These are phyloP conservation scores for Agapanthus africanus DNA, from an alignment of 106 monocot genomes.

Conservation along the genomic window DNA sequence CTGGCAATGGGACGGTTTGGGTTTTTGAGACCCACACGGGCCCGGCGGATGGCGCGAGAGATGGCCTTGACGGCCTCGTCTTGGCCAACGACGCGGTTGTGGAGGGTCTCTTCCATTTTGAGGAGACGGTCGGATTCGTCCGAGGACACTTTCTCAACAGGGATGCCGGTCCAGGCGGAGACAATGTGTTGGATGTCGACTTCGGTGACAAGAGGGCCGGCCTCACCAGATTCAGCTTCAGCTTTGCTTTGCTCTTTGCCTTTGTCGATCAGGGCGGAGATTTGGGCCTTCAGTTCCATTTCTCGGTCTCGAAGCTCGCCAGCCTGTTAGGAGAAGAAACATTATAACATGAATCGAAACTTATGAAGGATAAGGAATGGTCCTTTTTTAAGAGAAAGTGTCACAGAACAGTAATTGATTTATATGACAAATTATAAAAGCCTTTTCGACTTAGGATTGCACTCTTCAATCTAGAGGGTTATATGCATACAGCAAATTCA, in stretches of 20 bases:
- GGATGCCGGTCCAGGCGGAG: slow-evolving; percentile 70
- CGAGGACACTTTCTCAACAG: slow-evolving; percentile 66
- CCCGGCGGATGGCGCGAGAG: slow-evolving; percentile 66
- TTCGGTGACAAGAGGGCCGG: slow-evolving; percentile 56
- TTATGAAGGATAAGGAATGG: no score
- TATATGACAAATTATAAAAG: no score
- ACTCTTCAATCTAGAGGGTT: no score
- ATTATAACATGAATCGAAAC: no score
- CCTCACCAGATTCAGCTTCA: slow-evolving; percentile 45
- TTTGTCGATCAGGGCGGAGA: slow-evolving; percentile 56
- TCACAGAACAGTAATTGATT: no score
- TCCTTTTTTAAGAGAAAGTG: no score
- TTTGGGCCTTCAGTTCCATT: slow-evolving; percentile 66
- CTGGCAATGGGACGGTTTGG: slow-evolving; percentile 40
- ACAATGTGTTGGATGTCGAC: slow-evolving; percentile 76
- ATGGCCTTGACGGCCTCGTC: slow-evolving; percentile 77
- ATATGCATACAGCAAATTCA: no score
- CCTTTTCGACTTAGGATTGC: no score
- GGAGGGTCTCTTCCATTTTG: slow-evolving; percentile 75
- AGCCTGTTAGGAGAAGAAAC: slow-evolving; percentile 30
- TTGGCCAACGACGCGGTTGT: slow-evolving; percentile 63
- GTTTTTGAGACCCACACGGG: slow-evolving; percentile 73
- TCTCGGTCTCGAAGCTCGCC: slow-evolving; percentile 56
- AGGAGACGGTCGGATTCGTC: slow-evolving; percentile 71
- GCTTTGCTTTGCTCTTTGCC: slow-evolving; percentile 60